Base-by-base conservation (phyloP, 768 basidiomycete species). In the Amanita pseudoporphyria region DNA sequence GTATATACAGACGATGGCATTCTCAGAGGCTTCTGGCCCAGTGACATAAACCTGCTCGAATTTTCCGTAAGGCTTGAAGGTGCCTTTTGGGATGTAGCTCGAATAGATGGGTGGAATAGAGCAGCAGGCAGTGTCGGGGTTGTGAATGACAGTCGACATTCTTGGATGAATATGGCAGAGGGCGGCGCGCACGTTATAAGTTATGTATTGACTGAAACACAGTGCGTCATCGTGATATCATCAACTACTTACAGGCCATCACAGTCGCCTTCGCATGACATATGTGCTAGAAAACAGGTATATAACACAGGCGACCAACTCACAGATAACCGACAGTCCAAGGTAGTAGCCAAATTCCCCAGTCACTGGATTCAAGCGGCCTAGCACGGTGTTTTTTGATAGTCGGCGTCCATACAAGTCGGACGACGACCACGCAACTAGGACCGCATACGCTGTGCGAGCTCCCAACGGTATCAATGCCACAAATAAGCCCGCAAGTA, bases 391-490 rank as follows among this genome's bases (percentile, higher is more conserved):
- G 53, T 74, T 73, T 18, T 64, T 53, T 6, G 71, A 70, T 24
- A 59, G 62, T 41, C 63, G 38, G 24, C 52, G 41, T 47, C 71
- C 74, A 43, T 72, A 68, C 41, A 70, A 57, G 52, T 72, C 71
- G 10, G 71, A 67, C 13, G 81, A 66, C 18, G 81, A 79, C 67
- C 75, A 84, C 5, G 74, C 74, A 22, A 75, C 69, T 36, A 85
- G 69, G 31, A 85, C 63, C 38, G 73, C 69, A 57, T 84, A 85
- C n/a, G 70, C 66, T 50, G 74, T 70, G 47, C 74, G 72, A 31
- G 77, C 73, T 14, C 73, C 76, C 28, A 86, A 67, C 63, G 83
- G 77, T 4, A 81, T 81, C 12, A 85, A 64, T 7, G 78, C 79
- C 42, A 64, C 22, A 18, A 77, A 67, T 39, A 83, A 63, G 22